These are phyloP conservation scores for Blastobotrys terrestris DNA, from an alignment of 805 yeast species.

Conservation along the genomic window DNA sequence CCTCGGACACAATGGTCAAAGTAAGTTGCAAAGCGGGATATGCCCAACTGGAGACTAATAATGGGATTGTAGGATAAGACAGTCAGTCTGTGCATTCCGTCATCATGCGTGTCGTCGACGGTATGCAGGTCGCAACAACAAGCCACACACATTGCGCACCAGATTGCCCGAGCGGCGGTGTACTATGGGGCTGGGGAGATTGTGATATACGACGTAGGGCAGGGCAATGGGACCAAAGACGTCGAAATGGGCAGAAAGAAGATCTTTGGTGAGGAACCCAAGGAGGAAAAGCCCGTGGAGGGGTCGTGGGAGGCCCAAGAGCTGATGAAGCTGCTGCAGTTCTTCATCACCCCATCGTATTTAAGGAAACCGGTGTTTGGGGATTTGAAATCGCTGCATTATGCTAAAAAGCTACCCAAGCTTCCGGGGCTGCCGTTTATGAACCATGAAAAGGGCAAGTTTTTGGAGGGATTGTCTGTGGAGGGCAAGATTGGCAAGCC, in stretches of 20 bases:
- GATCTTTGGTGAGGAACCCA: conserved; percentile 30
- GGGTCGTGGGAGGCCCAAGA: conserved; percentile 38
- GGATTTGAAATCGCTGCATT: conserved; percentile 42
- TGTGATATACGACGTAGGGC: conserved; percentile 54
- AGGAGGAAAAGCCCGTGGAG: conserved; percentile 16
- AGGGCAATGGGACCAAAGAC: conserved; percentile 18
- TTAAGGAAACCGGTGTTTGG: conserved; percentile 60
- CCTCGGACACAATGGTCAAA: neutral
- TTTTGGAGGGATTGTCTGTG: conserved; percentile 60
- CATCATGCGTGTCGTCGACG: conserved; percentile 48
- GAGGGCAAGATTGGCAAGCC: conserved; percentile 20
- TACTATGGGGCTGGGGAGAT: conserved; percentile 68
- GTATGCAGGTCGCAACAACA: conserved; percentile 66
- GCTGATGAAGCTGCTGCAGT: conserved; percentile 68
- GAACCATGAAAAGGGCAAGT: conserved; percentile 40
- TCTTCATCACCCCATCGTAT: conserved; percentile 79
- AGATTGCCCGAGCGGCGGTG: conserved; percentile 70
- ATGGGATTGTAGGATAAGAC: conserved; percentile 10
- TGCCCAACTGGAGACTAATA: too few species aligned
- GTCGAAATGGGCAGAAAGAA: conserved; percentile 29
- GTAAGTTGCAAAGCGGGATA: too few species aligned
- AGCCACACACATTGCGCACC: conserved; percentile 66
- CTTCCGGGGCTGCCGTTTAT: conserved; percentile 71
- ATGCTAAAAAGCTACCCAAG: conserved; percentile 66
- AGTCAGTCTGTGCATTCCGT: conserved; percentile 58